Base-by-base conservation (phyloP, 1,139 yeast species). In the Geotrichum klebahnii region DNA sequence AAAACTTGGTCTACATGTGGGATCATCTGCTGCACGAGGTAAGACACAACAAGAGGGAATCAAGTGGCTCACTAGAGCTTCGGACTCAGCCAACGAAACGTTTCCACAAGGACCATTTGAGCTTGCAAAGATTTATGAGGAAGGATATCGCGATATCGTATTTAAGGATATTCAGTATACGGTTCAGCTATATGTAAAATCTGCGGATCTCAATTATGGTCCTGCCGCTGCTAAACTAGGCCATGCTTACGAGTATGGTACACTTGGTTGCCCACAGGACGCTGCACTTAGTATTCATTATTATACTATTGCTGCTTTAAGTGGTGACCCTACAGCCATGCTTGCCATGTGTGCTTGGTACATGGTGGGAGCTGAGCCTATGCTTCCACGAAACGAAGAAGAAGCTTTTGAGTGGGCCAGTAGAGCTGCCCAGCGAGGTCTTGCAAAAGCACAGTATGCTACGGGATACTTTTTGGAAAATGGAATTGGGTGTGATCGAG, bases 331-430 rank as follows among this genome's bases (percentile, higher is more conserved):
- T 1, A 81, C 79, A 48, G 84, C 96, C 14, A 92, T 90, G 96
- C 74, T 90, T 61, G 90, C 96, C 2, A 76, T 92, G 75, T 89
- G 97, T 67, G 97, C 97, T 2, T 92, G 97, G 97, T 92, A 89
- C 66, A 74, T 90, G 66, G 84, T 88, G 31, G 98, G 98, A 1
- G 83, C 87, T 38, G 92, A 85, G 37, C 90, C 92, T 17, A 81
- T 81, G 53, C 75, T 92, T 57, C 84, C 82, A 14, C 79, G 80
- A 56, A 94, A 90, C 65, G 88, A 84, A 55, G 77, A 72, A 52
- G 96, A 90, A 67, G 95, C 97, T 0, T 92, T 84, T 67, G 94
- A 87, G 63, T 92, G 97, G 97, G 97, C 97, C 1, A 71, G 79
- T 53, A 75, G 88, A 57, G 92, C 97, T 0, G 97, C 97, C 0